Evolutionary conservation across 768 basidiomycete genomes (phyloP), one percentile per base, ranked within the genome.

Genomic region (Psilocybe subaeruginosa): DNA sequence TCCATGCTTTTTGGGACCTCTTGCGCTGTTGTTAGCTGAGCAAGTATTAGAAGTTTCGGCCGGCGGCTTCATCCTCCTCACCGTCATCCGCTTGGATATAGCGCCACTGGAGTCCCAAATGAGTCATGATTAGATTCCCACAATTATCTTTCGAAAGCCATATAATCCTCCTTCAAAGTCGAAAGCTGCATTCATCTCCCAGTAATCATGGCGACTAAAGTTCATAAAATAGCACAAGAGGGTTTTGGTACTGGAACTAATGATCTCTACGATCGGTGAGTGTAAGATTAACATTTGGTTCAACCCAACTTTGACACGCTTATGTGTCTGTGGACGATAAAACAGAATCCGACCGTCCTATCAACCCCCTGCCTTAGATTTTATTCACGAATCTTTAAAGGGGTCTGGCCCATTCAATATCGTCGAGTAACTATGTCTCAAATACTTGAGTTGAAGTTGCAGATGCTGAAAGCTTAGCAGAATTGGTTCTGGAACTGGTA

Each of bases 171-270:
- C 11, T 35, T 35, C 33, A 11, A 11, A 35, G 33, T 35, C 11
- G 33, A 35, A 11, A 43, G 5, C 41, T 43, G 7, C 14, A 43
- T 12, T 12, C 41, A 43, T 43, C 11, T 6, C 41, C 41, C 11
- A 12, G 14, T 17, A 23, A 56, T n/a, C 9, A 66, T 63, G 65
- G 14, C 51, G 5, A 33, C 63, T 12, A 43, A 33, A 16, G 58
- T 95, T 0, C 92, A 95, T 62, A 60, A 72, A 3, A 63, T 92
- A 33, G 94, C 94, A n/a, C 75, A 84, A 66, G 69, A 70, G 31
- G 95, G 95, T 2, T 97, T 94, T 67, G 90, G 85, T 0, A 69
- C 76, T 16, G 95, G 92, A 1, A 95, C 92, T 0, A 96, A 94
- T 69, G 91, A 92, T 50, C 75, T 92, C 3, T 94, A 94, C 68